phyloP scores from a whole-genome alignment of 148 eudicot genomes.

The Spergularia bocconei region DNA sequence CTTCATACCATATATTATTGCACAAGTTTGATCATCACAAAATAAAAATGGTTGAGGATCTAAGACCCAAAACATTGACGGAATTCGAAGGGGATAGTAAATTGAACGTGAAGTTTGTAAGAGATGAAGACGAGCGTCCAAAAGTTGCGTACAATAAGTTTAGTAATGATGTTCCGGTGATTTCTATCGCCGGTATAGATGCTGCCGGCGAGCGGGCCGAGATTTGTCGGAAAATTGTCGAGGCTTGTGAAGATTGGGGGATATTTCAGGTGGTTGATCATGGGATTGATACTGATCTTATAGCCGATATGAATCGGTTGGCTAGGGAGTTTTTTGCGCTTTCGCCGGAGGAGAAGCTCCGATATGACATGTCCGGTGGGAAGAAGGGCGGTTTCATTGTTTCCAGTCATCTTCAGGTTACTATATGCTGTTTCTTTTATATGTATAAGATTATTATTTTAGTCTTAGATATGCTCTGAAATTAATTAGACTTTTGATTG shows the following conservation, averaged over 20 bases:
- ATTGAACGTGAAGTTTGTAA: conserved; percentile 52
- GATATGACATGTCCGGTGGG: conserved; percentile 89
- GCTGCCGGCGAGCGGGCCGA: conserved; percentile 41
- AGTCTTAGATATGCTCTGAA: too few relatives aligned
- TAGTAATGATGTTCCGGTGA: conserved; percentile 73
- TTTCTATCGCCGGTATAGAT: conserved; percentile 76
- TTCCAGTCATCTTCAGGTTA: conserved; percentile 93
- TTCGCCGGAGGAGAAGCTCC: conserved; percentile 73
- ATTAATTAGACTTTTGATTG: too few relatives aligned
- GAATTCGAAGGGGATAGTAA: conserved; percentile 40
- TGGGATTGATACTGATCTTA: conserved; percentile 46
- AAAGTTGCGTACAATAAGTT: conserved; percentile 75
- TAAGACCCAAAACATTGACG: conserved; percentile 43
- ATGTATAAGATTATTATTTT: too few relatives aligned
- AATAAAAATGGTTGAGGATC: too few relatives aligned
- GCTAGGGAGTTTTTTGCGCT: conserved; percentile 72
- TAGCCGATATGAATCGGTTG: conserved; percentile 59
- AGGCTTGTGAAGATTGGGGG: conserved; percentile 92
- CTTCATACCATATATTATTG: too few relatives aligned
- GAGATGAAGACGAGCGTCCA: conserved; percentile 94
- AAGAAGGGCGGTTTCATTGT: conserved; percentile 97
- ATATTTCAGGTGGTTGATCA: conserved; percentile 90
- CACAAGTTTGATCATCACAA: too few relatives aligned
- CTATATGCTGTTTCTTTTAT: not conserved
- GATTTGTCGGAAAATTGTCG: conserved; percentile 68